phyloP scores from a whole-genome alignment of 768 basidiomycete species.

The Amanita exitialis region DNA sequence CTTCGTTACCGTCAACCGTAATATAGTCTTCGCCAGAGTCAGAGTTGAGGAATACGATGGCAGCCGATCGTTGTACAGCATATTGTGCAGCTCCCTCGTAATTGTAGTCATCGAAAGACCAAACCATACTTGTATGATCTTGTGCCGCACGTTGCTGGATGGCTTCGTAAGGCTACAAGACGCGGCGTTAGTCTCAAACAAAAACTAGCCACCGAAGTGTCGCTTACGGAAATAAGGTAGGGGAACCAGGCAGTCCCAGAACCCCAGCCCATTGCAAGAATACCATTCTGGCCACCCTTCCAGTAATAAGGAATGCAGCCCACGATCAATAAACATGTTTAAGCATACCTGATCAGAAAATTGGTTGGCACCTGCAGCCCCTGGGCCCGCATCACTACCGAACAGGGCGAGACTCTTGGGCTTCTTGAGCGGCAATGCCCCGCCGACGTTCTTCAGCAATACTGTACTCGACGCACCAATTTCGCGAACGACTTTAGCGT shows the following conservation, averaged over 20 bases:
- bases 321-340: neutral
- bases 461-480: slow-evolving; percentile 69
- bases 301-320: neutral
- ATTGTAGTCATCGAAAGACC: slow-evolving; percentile 66
- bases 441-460: slow-evolving; percentile 60
- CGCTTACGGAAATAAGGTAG: slow-evolving; percentile 63
- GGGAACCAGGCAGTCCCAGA: slow-evolving; percentile 73
- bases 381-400: slow-evolving; percentile 59
- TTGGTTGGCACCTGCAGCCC: slow-evolving; percentile 58
- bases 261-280: slow-evolving; percentile 91
- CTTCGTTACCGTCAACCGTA: slow-evolving; percentile 69
- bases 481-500: slow-evolving; percentile 55
- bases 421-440: slow-evolving; percentile 47
- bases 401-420: slow-evolving; percentile 50
- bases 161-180: slow-evolving; percentile 60
- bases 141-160: slow-evolving; percentile 64
- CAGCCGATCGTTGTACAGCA: slow-evolving; percentile 44
- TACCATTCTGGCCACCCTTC: slow-evolving; percentile 49
- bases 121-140: slow-evolving; percentile 47
- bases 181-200: neutral
- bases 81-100: slow-evolving; percentile 35
- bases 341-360: slow-evolving; percentile 40
- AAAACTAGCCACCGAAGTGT: neutral
- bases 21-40: slow-evolving; percentile 84
- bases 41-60: slow-evolving; percentile 73